Percentiles rank a stretch among this genome's conserved stretches.
Evolutionary conservation across 2,329 filamentous ascomycete genomes (phyloP).

Genomic region (Elsinoe batatas): DNA sequence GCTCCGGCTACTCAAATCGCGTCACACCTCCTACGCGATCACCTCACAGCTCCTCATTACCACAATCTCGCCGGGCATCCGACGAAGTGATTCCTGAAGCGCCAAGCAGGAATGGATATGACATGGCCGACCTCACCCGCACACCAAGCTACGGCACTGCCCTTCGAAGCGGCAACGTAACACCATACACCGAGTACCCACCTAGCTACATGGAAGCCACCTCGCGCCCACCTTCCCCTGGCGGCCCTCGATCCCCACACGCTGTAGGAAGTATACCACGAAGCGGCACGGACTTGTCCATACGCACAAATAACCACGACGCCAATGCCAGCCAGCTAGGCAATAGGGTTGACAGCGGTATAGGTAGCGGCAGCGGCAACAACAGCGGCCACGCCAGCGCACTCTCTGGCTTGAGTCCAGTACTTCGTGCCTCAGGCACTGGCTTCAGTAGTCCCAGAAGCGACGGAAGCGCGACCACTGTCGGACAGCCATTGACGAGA

Average conservation of each 20-base stretch:
- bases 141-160: conserved; percentile 44
- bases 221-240: conserved; percentile 33
- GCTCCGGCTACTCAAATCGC: conserved; percentile 10
- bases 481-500: neutral
- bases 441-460: conserved; percentile 9
- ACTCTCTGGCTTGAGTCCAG: neutral
- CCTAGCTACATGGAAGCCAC: conserved; percentile 39
- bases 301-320: conserved; percentile 20
- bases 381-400: neutral
- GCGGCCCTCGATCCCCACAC: neutral
- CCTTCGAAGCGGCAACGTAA: conserved; percentile 32
- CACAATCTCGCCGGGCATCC: conserved; percentile 27
- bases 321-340: conserved; percentile 14
- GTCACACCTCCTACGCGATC: conserved; percentile 19
- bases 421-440: neutral
- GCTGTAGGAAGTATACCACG: neutral
- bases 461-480: conserved; percentile 2
- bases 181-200: conserved; percentile 33
- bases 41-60: conserved; percentile 20
- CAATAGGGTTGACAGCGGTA: neutral
- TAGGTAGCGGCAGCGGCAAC: neutral
- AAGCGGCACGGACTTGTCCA: conserved; percentile 22
- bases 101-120: conserved; percentile 25
- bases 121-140: conserved; percentile 38
- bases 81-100: conserved; percentile 15